Percentiles rank a stretch among this genome's conserved stretches.
Evolutionary conservation across 225 moss, liverwort and hornwort genomes (phyloP).

Genomic region (Pleurozium schreberi): DNA sequence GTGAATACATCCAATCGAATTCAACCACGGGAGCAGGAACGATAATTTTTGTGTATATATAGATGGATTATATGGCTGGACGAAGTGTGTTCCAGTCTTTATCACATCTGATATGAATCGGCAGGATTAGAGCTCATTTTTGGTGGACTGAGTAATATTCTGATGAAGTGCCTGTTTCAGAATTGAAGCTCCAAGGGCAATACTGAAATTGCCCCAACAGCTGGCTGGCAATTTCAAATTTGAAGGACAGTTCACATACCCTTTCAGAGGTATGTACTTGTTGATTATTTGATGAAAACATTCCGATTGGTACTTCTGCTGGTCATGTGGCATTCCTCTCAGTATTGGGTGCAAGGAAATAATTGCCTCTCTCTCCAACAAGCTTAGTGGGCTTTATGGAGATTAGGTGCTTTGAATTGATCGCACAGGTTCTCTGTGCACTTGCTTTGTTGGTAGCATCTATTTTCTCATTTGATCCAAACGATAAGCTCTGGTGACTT

Average conservation of each 20-base stretch:
- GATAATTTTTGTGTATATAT: slow-evolving; percentile 11
- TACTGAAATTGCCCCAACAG: background rate
- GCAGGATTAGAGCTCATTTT: background rate
- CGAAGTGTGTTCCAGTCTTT: background rate
- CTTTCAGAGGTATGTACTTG: background rate
- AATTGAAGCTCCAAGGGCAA: background rate
- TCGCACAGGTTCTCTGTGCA: background rate
- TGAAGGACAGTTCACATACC: background rate
- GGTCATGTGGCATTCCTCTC: background rate
- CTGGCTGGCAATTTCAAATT: background rate
- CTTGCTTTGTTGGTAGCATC: background rate
- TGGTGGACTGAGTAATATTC: background rate
- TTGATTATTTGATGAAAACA: background rate
- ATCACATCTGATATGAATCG: slow-evolving; percentile 2
- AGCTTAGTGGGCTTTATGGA: background rate
- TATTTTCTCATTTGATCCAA: background rate
- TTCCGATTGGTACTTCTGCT: background rate
- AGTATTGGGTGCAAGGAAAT: background rate
- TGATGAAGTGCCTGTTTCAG: slow-evolving; percentile 3
- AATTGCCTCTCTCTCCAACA: background rate
- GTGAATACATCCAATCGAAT: slow-evolving; percentile 51
- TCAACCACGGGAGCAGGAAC: slow-evolving; percentile 27
- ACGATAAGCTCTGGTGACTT: background rate
- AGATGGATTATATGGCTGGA: slow-evolving; percentile 3
- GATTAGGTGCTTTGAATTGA: background rate